Conservation (phyloP, 179 eudicot genomes). For the Carnegiea gigantea region DNA sequence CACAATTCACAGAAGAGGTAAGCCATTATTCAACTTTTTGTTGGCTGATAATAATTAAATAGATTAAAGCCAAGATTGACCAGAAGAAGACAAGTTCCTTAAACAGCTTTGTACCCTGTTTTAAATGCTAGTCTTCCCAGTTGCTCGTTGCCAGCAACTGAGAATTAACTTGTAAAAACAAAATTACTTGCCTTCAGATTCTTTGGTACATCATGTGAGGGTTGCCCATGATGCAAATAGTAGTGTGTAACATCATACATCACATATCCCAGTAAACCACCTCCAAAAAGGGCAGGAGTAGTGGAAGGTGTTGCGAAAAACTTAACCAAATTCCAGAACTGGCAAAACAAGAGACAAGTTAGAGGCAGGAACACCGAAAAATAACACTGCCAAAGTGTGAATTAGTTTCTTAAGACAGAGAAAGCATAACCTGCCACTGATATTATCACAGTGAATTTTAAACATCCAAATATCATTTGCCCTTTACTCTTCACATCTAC, state of each 20-base stretch:
- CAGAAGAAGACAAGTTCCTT: background rate
- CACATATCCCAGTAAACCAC: conserved; percentile 82
- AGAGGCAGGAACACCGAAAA: background rate
- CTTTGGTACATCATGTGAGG: conserved; percentile 49
- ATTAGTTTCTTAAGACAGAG: background rate
- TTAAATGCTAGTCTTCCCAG: background rate
- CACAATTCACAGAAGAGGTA: background rate
- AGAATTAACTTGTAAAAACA: conserved; percentile 8
- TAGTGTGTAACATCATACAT: conserved; percentile 92
- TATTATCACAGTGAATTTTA: background rate
- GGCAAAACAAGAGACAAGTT: conserved; percentile 22
- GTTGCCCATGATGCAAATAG: conserved; percentile 90
- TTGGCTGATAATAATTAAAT: background rate
- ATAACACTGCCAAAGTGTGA: background rate
- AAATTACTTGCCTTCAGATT: conserved; percentile 60
- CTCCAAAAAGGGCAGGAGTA: conserved; percentile 83
- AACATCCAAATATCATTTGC: background rate
- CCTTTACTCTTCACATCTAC: background rate
- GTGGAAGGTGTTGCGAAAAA: conserved; percentile 58
- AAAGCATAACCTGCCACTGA: background rate
- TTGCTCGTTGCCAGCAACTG: background rate
- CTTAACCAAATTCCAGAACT: conserved; percentile 73
- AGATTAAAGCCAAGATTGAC: background rate
- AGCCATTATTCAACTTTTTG: background rate
- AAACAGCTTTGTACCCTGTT: no score